Base-by-base conservation (phyloP, 805 yeast genomes). In the Ogataea parapolymorpha region DNA sequence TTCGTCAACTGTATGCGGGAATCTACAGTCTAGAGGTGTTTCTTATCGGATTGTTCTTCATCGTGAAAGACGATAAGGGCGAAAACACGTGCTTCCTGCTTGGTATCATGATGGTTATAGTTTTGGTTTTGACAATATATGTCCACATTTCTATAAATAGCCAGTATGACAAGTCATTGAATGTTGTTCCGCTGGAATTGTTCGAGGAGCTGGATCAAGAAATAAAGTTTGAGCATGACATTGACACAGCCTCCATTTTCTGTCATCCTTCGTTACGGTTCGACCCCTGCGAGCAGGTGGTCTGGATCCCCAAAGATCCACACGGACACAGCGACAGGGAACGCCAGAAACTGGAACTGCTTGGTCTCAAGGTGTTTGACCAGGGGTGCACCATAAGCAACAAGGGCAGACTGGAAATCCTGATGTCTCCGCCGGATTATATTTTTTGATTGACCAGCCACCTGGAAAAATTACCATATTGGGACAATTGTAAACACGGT, bases 1-100 rank as follows among this genome's bases (percentile, higher is more conserved):
- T 89, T 14, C 71, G 83, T 42, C 95, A 87, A 42, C 61, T 89
- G 32, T 87, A 84, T 54, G 70, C 85, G 0, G 97, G 97, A 0
- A 64, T 89, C 2, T 89, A 89, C 58, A 85, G 89, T 53, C 68
- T 86, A 55, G 95, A 89, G 54, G 67, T 82, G 26, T 84, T 90
- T 47, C 62, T 89, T 52, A 72, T 85, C 30, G 97, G 96, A 0
- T 64, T 87, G 8, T 81, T 86, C 51, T 74, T 85, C 30, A 61
- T 85, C 12, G 81, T 82, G 46, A 67, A 70, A 39, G 72, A 80
- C 51, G 64, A 65, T n/a, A 39, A 63, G 5, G 79, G 72, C 63
- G 44, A 68, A 60, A 31, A 74, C 70, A 65, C 70, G 55, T 40
- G 62, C 61, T 17, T 82, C 75, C 37, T 80, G 77, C 4, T 65